Evolutionary conservation across 129 eudicot species (phyloP).

Genomic region (Centella asiatica): DNA sequence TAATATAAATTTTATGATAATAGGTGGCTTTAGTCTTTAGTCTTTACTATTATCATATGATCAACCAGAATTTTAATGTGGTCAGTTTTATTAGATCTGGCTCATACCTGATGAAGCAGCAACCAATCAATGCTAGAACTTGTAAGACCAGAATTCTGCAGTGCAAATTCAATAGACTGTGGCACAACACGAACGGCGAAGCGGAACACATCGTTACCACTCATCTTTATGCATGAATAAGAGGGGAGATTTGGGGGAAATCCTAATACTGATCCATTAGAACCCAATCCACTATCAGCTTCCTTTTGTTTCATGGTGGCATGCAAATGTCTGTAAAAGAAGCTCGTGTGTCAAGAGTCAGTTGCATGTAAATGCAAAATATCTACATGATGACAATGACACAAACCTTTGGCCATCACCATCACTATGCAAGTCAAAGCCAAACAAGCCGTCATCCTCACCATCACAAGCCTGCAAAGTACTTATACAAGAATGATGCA

Average conservation of each 20-base stretch:
- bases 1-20: too few species aligned
- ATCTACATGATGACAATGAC: background rate
- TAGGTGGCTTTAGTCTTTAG: too few species aligned
- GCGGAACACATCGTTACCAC: conserved; percentile 78
- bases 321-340: conserved; percentile 57
- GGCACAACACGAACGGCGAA: conserved; percentile 84
- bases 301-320: conserved; percentile 40
- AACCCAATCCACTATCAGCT: conserved; percentile 30
- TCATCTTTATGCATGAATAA: conserved; percentile 73
- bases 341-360: background rate
- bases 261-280: conserved; percentile 56
- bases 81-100: background rate
- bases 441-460: conserved; percentile 80
- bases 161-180: conserved; percentile 64
- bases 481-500: too few species aligned
- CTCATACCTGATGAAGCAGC: conserved; percentile 80
- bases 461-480: conserved; percentile 57
- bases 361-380: background rate
- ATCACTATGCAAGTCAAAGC: conserved; percentile 91
- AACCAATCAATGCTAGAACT: conserved; percentile 76
- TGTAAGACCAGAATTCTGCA: conserved; percentile 68
- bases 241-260: conserved; percentile 48
- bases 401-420: conserved; percentile 72
- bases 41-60: too few species aligned
- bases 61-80: background rate